Conservation (phyloP, 345 rosid species). For the Limnanthes douglasii region DNA sequence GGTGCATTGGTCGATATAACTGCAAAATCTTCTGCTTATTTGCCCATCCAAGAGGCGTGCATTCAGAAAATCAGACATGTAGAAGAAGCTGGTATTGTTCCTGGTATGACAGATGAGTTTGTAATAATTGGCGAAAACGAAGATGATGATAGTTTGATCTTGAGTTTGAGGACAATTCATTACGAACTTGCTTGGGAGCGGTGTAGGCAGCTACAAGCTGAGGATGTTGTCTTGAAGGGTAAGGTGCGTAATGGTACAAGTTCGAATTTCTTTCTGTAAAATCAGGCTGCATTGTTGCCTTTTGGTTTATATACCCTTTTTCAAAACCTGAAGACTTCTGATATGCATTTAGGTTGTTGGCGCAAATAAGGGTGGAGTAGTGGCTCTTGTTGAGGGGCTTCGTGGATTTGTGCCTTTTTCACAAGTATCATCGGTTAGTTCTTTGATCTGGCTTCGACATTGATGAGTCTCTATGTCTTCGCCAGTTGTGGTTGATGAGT, state of each 20-base stretch:
- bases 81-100: constrained; percentile 79
- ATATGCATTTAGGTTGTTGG: constrained; percentile 43
- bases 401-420: constrained; percentile 95
- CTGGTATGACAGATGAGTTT: constrained; percentile 75
- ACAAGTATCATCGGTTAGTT: constrained; percentile 67
- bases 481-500: no score
- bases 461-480: no score
- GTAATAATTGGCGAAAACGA: constrained; percentile 69
- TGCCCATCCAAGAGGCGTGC: constrained; percentile 73
- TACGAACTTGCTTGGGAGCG: constrained; percentile 92
- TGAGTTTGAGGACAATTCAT: constrained; percentile 65
- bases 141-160: constrained; percentile 65
- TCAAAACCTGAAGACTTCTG: constrained; percentile 1
- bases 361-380: constrained; percentile 91
- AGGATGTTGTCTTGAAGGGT: constrained; percentile 84
- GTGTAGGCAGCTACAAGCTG: constrained; percentile 94
- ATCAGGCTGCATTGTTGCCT: not conserved
- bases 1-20: constrained; percentile 84
- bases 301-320: not conserved
- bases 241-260: constrained; percentile 29
- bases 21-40: constrained; percentile 74
- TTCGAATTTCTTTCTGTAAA: constrained; percentile 4
- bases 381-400: constrained; percentile 71
- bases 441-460: constrained; percentile 5
- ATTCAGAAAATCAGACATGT: constrained; percentile 58